Evolutionary conservation across 257 asterid species (phyloP).

Genomic region (Leptodermis oblonga): DNA sequence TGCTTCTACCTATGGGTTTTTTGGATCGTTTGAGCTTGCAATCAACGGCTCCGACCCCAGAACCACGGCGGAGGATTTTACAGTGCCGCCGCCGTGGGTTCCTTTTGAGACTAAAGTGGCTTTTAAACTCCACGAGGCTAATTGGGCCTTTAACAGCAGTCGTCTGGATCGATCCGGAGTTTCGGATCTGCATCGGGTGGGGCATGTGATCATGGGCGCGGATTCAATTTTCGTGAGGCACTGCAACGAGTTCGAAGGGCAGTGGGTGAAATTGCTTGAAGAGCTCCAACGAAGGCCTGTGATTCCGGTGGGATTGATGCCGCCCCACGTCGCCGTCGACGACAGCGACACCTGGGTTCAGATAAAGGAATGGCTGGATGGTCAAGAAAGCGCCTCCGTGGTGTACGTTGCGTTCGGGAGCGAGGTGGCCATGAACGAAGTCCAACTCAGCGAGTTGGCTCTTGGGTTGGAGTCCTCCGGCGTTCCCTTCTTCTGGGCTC

Average conservation of each 20-base stretch:
- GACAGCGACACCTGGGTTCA: not conserved
- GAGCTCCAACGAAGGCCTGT: conserved; percentile 5
- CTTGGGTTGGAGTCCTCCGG: conserved; percentile 9
- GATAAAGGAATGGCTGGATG: not conserved
- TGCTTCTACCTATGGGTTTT: not conserved
- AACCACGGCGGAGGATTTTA: conserved; percentile 8
- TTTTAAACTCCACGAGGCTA: conserved; percentile 7
- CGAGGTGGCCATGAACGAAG: not conserved
- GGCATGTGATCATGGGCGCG: not conserved
- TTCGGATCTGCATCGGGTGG: not conserved
- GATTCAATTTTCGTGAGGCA: conserved; percentile 1
- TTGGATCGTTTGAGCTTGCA: not conserved
- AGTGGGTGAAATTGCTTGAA: not conserved
- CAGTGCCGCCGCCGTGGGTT: conserved; percentile 21
- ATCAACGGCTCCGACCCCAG: conserved; percentile 1
- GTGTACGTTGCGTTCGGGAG: not conserved
- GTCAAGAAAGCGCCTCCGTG: not conserved
- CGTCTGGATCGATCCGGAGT: not conserved
- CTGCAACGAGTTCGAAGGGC: conserved; percentile 7
- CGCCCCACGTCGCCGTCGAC: not conserved
- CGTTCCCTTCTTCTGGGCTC: conserved; percentile 14
- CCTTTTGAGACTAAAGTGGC: conserved; percentile 15
- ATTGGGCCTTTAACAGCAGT: not conserved
- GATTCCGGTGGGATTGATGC: conserved; percentile 19
- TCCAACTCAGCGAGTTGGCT: not conserved